These are phyloP conservation scores for Incumbomyces lentus DNA, from an alignment of 2,329 filamentous ascomycete genomes.

Conservation along the genomic window DNA sequence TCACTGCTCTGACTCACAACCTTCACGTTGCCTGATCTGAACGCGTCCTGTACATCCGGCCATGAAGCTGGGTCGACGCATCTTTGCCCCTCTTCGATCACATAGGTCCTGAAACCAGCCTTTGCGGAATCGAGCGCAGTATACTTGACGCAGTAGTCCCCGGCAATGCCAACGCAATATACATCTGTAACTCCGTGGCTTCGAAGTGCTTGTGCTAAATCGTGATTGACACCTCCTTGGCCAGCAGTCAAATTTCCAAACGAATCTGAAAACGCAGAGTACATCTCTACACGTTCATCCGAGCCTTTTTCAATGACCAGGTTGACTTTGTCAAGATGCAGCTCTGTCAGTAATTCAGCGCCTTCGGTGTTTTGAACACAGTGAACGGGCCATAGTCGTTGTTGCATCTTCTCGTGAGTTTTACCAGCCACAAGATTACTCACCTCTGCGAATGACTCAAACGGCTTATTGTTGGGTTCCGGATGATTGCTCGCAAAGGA, in stretches of 20 bases:
- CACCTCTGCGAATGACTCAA: slow-evolving; percentile 54
- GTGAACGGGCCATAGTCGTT: slow-evolving; percentile 79
- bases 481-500: slow-evolving; percentile 79
- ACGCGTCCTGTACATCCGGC: slow-evolving; percentile 33
- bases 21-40: slow-evolving; percentile 11
- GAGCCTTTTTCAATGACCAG: slow-evolving; percentile 66
- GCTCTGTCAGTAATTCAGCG: slow-evolving; percentile 61
- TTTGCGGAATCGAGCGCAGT: slow-evolving; percentile 68
- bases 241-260: slow-evolving; percentile 44
- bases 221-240: slow-evolving; percentile 38
- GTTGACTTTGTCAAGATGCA: slow-evolving; percentile 53
- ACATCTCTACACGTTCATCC: slow-evolving; percentile 73
- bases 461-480: slow-evolving; percentile 54
- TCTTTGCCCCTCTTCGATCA: slow-evolving; percentile 69
- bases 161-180: slow-evolving; percentile 75
- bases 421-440: slow-evolving; percentile 29
- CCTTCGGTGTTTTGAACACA: slow-evolving; percentile 69
- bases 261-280: slow-evolving; percentile 78
- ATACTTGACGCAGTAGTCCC: slow-evolving; percentile 77
- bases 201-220: slow-evolving; percentile 50
- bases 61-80: slow-evolving; percentile 57
- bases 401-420: slow-evolving; percentile 42
- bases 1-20: slow-evolving; percentile 13
- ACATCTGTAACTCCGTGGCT: slow-evolving; percentile 60
- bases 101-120: slow-evolving; percentile 65